Evolutionary conservation across 1,284 basidiomycete genomes (phyloP), one percentile per base, ranked within the genome.

Genomic region (Boletellus sp.): DNA sequence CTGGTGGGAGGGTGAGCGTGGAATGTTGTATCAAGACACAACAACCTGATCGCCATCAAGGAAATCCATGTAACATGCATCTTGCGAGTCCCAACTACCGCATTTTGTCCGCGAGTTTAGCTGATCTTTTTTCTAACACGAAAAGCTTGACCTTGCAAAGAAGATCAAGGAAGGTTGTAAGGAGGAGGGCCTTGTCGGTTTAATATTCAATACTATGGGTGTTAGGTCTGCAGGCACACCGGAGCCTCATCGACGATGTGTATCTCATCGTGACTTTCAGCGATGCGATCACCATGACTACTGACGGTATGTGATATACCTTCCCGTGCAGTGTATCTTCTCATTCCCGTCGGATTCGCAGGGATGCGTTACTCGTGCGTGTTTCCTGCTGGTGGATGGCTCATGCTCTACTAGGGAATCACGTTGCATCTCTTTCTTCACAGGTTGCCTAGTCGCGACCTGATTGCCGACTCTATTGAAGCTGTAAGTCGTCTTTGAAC

Each of bases 401-500:
- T 8, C 8, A 26, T 21, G 53, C 10, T 15, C 8, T 8, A 13
- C 8, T 8, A 13, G 36, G 18, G 36, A 30, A 6, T 38, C 16
- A 42, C 13, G 4, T n/a, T 51, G 55, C 32, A 56, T 37, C 33
- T 30, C 21, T 40, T 4, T 49, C 50, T 45, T 44, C 62, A 56
- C 65, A 93, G 90, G 43, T 76, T 96, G 24, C 93, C 93, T 19
- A 90, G 83, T 71, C 84, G 93, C 51, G 93, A 96, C 66, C 69
- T 96, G 49, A 96, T 96, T 59, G 93, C 92, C 19, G 93, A 95
- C 65, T 91, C 89, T 32, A 87, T 95, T 54, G 92, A 95, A 74
- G 83, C 89, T 35, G 90, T 91, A 65, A 53, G 80, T 65, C 3
- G 45, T 26, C 18, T 45, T 42, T 26, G 12, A 52, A 12, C 37